Evolutionary conservation across 2,329 filamentous ascomycete species (phyloP), one percentile per base, ranked within the genome.

Genomic region (Immersiporthe knoxdaviesiana): DNA sequence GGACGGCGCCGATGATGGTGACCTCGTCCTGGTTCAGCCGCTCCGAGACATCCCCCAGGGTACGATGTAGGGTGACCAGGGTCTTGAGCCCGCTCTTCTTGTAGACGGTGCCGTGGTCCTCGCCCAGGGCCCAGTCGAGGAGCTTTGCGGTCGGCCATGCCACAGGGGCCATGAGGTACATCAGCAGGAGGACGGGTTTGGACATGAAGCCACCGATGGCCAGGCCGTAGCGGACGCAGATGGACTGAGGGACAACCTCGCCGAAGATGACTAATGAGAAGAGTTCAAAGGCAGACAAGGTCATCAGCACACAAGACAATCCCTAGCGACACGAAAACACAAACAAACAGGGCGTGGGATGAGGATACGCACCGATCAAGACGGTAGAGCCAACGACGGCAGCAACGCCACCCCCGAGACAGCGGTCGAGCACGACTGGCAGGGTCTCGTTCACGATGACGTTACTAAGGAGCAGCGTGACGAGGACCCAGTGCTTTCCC

Each of bases 211-310:
- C 94, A 70, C 96, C 96, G 76, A 99, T 98, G 63, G 93, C 93
- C 14, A 99, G 88, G 66, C 96, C 96, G 79, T 96, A 98, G 75
- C 96, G 93, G 72, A 98, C 96, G 79, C 96, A 99, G 74, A 98
- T 88, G 32, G 95, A 97, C 79, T 99, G 96, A 41, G 96, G 96
- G 35, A 97, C 92, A 72, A 99, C 90, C 83, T 99, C 96, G 75
- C 96, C 96, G 78, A 99, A 99, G 75, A 99, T 97, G 78, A 99
- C 96, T 97, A 75, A n/a, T n/a, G n/a, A n/a, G n/a, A n/a, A n/a
- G n/a, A n/a, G n/a, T n/a, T n/a, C n/a, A n/a, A n/a, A n/a, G n/a
- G n/a, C n/a, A n/a, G n/a, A n/a, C n/a, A n/a, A n/a, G n/a, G n/a
- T n/a, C n/a, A n/a, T 67, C 5, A 60, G 21, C 8, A 16, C 27